Evolutionary conservation across 2,329 filamentous ascomycete genomes (phyloP).

Genomic region (Fusarium nisikadoi): DNA sequence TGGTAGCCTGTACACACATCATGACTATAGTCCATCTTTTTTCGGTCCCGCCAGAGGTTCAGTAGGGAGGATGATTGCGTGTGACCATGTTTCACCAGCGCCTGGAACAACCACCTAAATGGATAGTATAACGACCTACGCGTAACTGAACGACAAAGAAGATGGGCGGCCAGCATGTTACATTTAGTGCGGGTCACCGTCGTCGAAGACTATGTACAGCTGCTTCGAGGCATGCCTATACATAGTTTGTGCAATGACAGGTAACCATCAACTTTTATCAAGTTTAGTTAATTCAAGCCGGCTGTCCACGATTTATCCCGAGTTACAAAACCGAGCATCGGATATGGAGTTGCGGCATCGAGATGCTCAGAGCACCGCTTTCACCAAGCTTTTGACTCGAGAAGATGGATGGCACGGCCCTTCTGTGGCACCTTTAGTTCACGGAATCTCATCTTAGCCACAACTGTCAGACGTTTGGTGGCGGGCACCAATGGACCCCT

Average conservation of each 20-base stretch:
- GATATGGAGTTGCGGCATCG: neutral
- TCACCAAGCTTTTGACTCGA: slow-evolving; percentile 8
- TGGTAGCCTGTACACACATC: slow-evolving; percentile 38
- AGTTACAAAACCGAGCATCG: slow-evolving; percentile 1
- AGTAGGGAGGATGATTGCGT: slow-evolving; percentile 27
- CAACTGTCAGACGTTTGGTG: slow-evolving; percentile 24
- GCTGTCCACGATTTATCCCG: neutral
- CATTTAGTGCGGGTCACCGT: slow-evolving; percentile 5
- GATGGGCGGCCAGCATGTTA: slow-evolving; percentile 5
- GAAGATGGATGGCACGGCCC: slow-evolving; percentile 28
- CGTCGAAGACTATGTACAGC: neutral
- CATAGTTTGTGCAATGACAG: neutral
- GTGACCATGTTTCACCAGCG: slow-evolving; percentile 40
- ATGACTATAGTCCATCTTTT: slow-evolving; percentile 17
- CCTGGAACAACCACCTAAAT: slow-evolving; percentile 19
- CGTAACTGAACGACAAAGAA: slow-evolving; percentile 18
- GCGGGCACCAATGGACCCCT: slow-evolving; percentile 30
- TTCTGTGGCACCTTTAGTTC: slow-evolving; percentile 19
- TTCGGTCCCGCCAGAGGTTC: slow-evolving; percentile 7
- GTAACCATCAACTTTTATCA: neutral
- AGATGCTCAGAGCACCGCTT: slow-evolving; percentile 9
- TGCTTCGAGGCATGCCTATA: neutral
- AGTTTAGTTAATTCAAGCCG: neutral
- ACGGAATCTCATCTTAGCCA: slow-evolving; percentile 19
- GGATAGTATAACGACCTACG: neutral